Evolutionary conservation across 2,329 filamentous ascomycete species (phyloP), one percentile per base, ranked within the genome.

Genomic region (Tolypocladium pustulatum): DNA sequence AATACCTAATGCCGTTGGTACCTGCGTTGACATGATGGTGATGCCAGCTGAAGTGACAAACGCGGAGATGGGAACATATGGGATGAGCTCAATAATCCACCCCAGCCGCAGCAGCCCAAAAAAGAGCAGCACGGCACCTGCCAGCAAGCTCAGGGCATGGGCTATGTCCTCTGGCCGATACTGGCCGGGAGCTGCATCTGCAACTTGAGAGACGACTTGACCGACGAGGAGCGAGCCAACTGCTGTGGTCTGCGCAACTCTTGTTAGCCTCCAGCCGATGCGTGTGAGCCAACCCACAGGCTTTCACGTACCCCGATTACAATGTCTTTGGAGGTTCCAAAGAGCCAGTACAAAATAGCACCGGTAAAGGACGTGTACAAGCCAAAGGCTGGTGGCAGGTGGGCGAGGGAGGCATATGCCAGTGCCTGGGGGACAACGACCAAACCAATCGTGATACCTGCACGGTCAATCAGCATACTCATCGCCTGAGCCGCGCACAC

Each of bases 311-410:
- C 76, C 32, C 89, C 89, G 59, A 92, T 91, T 12, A 89, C 90
- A 68, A 93, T 91, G 69, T 93, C 89, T 67, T 91, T 92, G 9
- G 89, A 92, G 0, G 89, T 92, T 40, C 88, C 89, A 68, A 92
- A 92, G 59, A 90, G 82, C 88, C 89, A 92, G 73, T 93, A 93
- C 57, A 91, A 78, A 57, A 90, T 73, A 37, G 90, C 88, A 55
- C 89, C 89, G 71, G 91, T 88, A 67, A 93, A 93, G 0, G 89
- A 91, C 0, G 89, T 90, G 72, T 93, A 93, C 0, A 93, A 76
- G 40, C 89, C 89, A 66, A 83, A 92, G 64, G 91, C 81, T 3
- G 85, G 80, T 0, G 80, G 78, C 20, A 93, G 75, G 49, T 84
- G 76, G 30, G 89, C 89, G 27, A 93, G 77, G 38, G 85, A 75